Evolutionary conservation across 768 basidiomycete genomes (phyloP), one percentile per base, ranked within the genome.

Genomic region (Clavaria fumosa): DNA sequence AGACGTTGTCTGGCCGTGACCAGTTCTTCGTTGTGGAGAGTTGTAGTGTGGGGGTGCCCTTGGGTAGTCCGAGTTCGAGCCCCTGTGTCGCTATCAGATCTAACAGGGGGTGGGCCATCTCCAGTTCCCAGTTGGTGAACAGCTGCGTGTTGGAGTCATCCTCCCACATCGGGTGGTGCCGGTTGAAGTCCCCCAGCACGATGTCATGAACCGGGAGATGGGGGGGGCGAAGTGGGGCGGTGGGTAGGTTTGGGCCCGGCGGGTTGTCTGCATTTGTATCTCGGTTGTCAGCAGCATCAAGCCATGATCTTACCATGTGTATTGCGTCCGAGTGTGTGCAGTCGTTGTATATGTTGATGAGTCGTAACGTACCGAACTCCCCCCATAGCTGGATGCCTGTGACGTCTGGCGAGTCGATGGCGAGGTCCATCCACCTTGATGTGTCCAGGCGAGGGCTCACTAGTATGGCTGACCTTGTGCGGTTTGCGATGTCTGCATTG

Each of bases 1-100:
- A 28, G 26, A 28, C 26, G 26, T 28, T 28, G 14, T 28, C 26
- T 9, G 57, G 53, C 5, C 60, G 36, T 5, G 61, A 59, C 28
- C 46, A 51, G 40, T 62, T 64, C 12, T 58, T 55, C 0, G 62
- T 52, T 1, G 23, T 36, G 0, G 23, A 26, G 0, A 56, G 46
- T 14, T 55, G 27, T 0, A 71, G 51, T 0, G 62, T 72, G 0
- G 64, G 63, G 0, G 50, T 47, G 1, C 49, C 49, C 9, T 46
- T 38, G 0, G 57, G 60, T 0, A 72, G 54, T 0, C 50, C 39
- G 59, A 63, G 60, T 0, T 41, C 5, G 48, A 72, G 52, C 0
- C 45, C 41, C 38, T 57, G 37, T 0, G 44, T 43, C 0, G 35
- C 43, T 0, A 60, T 12, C 3, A 58, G 20, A 5, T 53, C 34